These are phyloP conservation scores for Parietaria judaica DNA, from an alignment of 306 rosid species.

Conservation along the genomic window DNA sequence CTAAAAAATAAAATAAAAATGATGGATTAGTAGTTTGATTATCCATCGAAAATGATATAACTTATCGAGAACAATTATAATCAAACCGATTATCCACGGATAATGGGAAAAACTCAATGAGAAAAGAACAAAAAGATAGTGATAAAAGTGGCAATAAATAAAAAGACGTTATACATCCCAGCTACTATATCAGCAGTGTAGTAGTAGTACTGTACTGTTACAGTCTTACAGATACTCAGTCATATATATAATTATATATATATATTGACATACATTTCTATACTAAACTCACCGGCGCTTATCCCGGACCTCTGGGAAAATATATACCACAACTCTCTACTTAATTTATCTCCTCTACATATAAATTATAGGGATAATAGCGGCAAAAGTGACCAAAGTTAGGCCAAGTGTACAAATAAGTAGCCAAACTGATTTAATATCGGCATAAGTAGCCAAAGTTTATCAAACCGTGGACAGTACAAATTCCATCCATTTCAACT, in stretches of 20 bases:
- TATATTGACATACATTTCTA: neutral
- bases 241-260: constrained; percentile 16
- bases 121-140: constrained; percentile 5
- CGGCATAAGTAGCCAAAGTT: no score
- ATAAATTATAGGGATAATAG: no score
- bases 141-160: constrained; percentile 10
- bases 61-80: neutral
- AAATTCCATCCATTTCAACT: no score
- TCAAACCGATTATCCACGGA: neutral
- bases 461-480: no score
- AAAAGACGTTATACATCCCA: constrained; percentile 13
- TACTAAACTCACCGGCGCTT: constrained; percentile 24
- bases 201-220: neutral
- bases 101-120: neutral
- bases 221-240: constrained; percentile 6
- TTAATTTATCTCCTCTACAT: no score
- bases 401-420: no score
- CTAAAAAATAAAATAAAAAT: no score
- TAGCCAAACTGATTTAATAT: no score
- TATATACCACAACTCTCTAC: constrained; percentile 28
- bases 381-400: no score
- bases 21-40: no score
- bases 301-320: constrained; percentile 20
- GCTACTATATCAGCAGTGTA: constrained; percentile 22
- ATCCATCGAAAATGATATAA: no score